phyloP scores from a whole-genome alignment of 2,329 filamentous ascomycete genomes.

The Zymoseptoria crescenta region DNA sequence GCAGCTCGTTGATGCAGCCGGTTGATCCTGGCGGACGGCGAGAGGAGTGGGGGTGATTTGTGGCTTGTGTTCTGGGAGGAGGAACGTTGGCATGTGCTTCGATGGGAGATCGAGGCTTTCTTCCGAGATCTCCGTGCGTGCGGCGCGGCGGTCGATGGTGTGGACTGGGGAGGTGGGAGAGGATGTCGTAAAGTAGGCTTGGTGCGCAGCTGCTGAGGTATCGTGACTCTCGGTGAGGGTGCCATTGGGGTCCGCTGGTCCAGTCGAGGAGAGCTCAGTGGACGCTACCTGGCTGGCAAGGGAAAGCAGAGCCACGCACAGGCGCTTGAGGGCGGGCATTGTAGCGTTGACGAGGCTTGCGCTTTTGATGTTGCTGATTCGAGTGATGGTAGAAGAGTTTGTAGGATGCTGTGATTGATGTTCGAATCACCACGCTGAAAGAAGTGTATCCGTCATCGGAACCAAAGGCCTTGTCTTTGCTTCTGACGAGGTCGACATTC shows the following conservation, averaged over 20 bases:
- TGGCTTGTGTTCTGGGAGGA: neutral
- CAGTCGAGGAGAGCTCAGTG: neutral
- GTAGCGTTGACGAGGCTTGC: neutral
- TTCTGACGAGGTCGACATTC: neutral
- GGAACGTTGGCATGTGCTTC: neutral
- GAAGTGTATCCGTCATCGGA: neutral
- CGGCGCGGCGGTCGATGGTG: too few species aligned
- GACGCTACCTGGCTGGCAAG: neutral
- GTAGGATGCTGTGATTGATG: neutral
- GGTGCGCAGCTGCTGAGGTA: neutral
- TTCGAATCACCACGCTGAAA: neutral
- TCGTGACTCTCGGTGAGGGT: neutral
- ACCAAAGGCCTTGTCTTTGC: neutral
- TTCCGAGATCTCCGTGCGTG: neutral
- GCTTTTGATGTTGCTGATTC: neutral
- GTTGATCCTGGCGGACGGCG: neutral
- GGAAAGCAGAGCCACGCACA: neutral
- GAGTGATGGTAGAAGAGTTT: neutral
- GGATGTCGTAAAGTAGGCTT: neutral
- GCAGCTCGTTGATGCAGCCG: neutral
- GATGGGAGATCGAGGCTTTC: neutral
- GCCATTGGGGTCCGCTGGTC: neutral
- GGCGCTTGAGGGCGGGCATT: neutral
- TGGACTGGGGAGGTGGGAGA: neutral
- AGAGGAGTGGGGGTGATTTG: neutral